Evolutionary conservation across 352 stramenopile species (phyloP), one percentile per base, ranked within the genome.

Genomic region (Phytophthora melonis): DNA sequence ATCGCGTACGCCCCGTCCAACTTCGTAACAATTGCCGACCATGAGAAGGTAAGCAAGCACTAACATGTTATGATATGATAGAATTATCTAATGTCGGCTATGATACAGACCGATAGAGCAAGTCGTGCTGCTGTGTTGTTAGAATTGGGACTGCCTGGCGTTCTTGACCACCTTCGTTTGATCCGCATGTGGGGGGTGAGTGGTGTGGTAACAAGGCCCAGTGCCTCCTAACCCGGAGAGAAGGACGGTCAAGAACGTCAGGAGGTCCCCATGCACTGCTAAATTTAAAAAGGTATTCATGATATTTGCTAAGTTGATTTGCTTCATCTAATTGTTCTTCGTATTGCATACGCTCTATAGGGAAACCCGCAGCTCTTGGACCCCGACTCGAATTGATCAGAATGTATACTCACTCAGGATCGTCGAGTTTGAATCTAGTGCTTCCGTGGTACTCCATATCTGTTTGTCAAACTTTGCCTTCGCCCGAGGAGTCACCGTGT

Each of bases 331-430:
- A 70, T 47, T 64, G 3, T 4, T 21, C 63, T 70, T 70, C 55
- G 63, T 65, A 43, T 59, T 70, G 55, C 19, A 70, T 70, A 64
- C 45, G 43, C 63, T 70, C 54, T 70, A 16, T 54, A 70, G 55
- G 63, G 25, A 70, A 34, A 58, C 57, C 63, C 45, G 19, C 45
- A 70, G 63, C n/a, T 32, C 5, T n/a, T 52, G 43, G 54, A 63
- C 63, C 21, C 43, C 63, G 8, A 23, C 9, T 55, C 25, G 41
- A 52, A 70, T 58, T 64, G 47, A 43, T 69, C 62, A 69, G 30
- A 62, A 62, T n/a, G 16, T 30, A 14, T 64, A 70, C 25, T 70
- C 63, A 36, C 43, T 64, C 3, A 64, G 10, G 55, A 70, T 58
- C 1, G 27, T 61, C 54, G 63, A 53, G 47, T 50, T 52, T 59